Conservation (phyloP, 306 rosid genomes). For the Trichosanthes cucumerina region DNA sequence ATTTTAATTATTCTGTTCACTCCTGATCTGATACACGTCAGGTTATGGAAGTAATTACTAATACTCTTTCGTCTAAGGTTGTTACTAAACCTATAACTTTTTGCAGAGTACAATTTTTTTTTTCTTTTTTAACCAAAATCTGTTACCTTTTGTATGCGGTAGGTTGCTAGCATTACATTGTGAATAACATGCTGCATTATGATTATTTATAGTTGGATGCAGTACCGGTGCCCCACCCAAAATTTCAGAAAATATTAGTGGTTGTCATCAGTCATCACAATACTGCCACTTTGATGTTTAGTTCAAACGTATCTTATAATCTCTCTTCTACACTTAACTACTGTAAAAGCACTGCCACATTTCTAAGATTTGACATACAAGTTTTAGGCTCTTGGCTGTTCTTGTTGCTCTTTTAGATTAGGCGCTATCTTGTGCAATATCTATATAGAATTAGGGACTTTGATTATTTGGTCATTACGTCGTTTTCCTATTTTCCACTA, state of each 20-base stretch:
- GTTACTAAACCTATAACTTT: too few species aligned
- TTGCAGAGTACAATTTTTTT: not conserved
- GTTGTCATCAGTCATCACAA: not conserved
- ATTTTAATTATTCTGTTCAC: not conserved
- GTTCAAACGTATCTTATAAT: not conserved
- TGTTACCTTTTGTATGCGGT: too few species aligned
- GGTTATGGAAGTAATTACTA: too few species aligned
- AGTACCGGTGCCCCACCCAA: not conserved
- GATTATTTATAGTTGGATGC: not conserved
- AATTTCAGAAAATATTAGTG: not conserved
- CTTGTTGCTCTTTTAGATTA: not conserved
- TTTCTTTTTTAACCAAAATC: not conserved
- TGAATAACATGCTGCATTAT: not conserved
- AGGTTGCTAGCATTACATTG: too few species aligned
- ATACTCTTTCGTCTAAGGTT: too few species aligned
- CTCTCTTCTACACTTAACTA: not conserved
- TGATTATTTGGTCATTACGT: not conserved
- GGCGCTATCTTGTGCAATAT: not conserved
- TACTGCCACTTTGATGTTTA: not conserved
- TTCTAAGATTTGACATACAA: not conserved
- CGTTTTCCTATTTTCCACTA: not conserved
- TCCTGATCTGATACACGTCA: too few species aligned
- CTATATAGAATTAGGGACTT: not conserved
- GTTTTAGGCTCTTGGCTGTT: not conserved
- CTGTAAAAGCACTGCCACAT: not conserved